phyloP scores from a whole-genome alignment of 768 basidiomycete genomes.

The Asterophora lycoperdoides region DNA sequence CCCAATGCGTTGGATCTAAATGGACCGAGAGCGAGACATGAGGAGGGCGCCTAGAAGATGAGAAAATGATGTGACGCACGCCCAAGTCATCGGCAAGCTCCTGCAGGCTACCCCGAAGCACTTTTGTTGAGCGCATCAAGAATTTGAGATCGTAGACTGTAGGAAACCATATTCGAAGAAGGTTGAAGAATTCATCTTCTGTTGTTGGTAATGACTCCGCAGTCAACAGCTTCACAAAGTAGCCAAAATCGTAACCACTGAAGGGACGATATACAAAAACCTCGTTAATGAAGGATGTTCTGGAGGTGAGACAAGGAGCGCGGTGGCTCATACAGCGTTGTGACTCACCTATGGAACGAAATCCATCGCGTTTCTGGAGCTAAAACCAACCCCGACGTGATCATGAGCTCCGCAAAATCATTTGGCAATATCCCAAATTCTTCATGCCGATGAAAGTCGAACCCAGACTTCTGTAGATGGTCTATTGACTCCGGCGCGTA shows the following conservation, averaged over 20 bases:
- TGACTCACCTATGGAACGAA: conserved; percentile 64
- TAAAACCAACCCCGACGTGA: conserved; percentile 92
- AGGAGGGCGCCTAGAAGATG: conserved; percentile 3
- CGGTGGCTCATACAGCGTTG: not conserved
- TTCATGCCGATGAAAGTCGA: conserved; percentile 92
- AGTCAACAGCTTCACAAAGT: conserved; percentile 91
- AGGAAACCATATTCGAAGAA: conserved; percentile 90
- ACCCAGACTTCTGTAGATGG: conserved; percentile 88
- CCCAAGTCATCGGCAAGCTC: conserved; percentile 95
- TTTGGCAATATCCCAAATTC: conserved; percentile 90
- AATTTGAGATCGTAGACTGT: conserved; percentile 97
- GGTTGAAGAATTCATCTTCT: conserved; percentile 88
- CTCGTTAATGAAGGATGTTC: not conserved
- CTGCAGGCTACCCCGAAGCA: conserved; percentile 85
- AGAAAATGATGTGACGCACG: conserved; percentile 44
- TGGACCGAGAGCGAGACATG: not conserved
- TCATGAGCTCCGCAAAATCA: conserved; percentile 95
- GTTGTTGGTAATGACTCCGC: conserved; percentile 80
- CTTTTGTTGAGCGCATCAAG: conserved; percentile 85
- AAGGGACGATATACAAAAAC: conserved; percentile 2
- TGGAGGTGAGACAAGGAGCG: not conserved
- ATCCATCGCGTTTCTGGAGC: conserved; percentile 91
- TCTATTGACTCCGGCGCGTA: conserved; percentile 98
- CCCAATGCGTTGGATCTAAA: conserved; percentile 82
- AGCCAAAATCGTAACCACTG: conserved; percentile 99